Percentiles rank a stretch among this genome's conserved stretches.
Conservation (phyloP, 129 eudicot species). For the Pulicaria dysenterica region DNA sequence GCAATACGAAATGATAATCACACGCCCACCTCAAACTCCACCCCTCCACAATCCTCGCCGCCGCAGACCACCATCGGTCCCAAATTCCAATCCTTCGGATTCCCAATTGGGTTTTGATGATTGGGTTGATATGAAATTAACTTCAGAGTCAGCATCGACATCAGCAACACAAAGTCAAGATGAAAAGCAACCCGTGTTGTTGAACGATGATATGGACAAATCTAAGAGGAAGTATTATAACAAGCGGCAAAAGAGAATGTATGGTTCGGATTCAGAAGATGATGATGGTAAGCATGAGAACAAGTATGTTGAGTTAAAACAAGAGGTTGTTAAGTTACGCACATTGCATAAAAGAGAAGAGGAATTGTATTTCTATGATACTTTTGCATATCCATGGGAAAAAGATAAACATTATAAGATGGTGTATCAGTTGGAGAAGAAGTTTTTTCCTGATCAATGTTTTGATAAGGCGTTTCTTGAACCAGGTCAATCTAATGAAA, state of each 20-base stretch:
- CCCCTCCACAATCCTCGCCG: slow-evolving; percentile 36
- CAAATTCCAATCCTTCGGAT: slow-evolving; percentile 36
- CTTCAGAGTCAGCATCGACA: slow-evolving; percentile 15
- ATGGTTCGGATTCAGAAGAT: slow-evolving; percentile 82
- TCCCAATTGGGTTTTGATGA: slow-evolving; percentile 60
- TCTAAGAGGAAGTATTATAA: slow-evolving; percentile 76
- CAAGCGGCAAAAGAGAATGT: slow-evolving; percentile 80
- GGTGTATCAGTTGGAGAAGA: slow-evolving; percentile 99
- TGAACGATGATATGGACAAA: slow-evolving; percentile 51
- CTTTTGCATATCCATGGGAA: slow-evolving; percentile 97
- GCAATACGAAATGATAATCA: slow-evolving; percentile 86
- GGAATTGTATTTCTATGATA: slow-evolving; percentile 81
- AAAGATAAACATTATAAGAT: slow-evolving; percentile 96
- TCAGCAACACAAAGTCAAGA: neutral
- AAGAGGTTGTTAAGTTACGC: slow-evolving; percentile 76
- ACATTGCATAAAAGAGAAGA: slow-evolving; percentile 87
- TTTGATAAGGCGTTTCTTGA: slow-evolving; percentile 95
- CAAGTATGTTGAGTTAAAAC: slow-evolving; percentile 69
- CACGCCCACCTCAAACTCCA: slow-evolving; percentile 54
- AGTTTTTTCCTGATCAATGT: slow-evolving; percentile 89
- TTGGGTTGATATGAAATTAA: slow-evolving; percentile 77
- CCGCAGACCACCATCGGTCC: slow-evolving; percentile 29
- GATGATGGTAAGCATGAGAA: slow-evolving; percentile 39
- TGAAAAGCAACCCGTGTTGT: slow-evolving; percentile 3
- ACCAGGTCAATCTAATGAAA: slow-evolving; percentile 58